Conservation (phyloP, 164 flowering plant species). For the Vitis riparia region DNA sequence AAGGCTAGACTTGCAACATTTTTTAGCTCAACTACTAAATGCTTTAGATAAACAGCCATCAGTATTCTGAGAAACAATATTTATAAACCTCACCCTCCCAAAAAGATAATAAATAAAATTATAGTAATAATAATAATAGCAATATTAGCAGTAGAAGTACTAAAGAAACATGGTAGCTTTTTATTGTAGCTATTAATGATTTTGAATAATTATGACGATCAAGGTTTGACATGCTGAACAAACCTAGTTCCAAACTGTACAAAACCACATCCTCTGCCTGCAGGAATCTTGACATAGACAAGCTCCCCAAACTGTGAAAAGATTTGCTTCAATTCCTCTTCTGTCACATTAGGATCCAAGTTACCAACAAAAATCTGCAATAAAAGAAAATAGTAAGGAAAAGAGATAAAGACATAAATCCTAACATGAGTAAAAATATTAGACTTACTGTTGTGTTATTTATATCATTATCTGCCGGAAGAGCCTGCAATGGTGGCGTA, state of each 20-base stretch:
- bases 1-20: too few species aligned
- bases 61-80: neutral
- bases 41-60: neutral
- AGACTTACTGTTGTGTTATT: conserved; percentile 88
- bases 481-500: conserved; percentile 56
- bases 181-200: neutral
- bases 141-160: neutral
- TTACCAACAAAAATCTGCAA: conserved; percentile 86
- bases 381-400: conserved; percentile 14
- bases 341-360: conserved; percentile 85
- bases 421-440: neutral
- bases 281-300: conserved; percentile 78
- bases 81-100: neutral
- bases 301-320: conserved; percentile 88
- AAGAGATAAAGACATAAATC: neutral
- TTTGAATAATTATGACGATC: neutral
- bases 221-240: conserved; percentile 10
- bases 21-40: neutral
- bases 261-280: conserved; percentile 83
- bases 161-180: neutral
- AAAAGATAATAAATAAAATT: too few species aligned
- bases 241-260: conserved; percentile 85
- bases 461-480: conserved; percentile 71
- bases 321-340: conserved; percentile 85
- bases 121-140: too few species aligned